phyloP scores from a whole-genome alignment of 2,329 filamentous ascomycete genomes.

The Lecanoromycetidae sp. region DNA sequence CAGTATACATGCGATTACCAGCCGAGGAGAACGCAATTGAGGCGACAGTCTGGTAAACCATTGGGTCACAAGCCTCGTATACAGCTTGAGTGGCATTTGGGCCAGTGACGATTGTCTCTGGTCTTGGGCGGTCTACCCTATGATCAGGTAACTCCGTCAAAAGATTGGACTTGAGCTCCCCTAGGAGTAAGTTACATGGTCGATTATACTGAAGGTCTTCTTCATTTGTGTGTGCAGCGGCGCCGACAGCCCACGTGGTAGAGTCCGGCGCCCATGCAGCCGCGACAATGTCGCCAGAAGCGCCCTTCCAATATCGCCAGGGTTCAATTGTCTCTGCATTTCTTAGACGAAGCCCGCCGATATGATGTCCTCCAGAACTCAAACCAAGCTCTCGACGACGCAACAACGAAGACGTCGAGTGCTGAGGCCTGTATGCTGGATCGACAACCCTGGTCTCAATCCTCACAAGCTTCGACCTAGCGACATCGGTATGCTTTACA shows the following conservation, averaged over 20 bases:
- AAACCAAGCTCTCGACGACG: slow-evolving; percentile 13
- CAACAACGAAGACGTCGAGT: slow-evolving; percentile 1
- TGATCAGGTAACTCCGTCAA: slow-evolving; percentile 45
- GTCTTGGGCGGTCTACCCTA: slow-evolving; percentile 31
- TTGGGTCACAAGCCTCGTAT: slow-evolving; percentile 37
- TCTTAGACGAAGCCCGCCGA: slow-evolving; percentile 3
- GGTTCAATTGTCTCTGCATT: slow-evolving; percentile 31
- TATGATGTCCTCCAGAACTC: neutral
- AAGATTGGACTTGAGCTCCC: slow-evolving; percentile 31
- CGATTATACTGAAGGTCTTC: slow-evolving; percentile 50
- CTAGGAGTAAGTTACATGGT: slow-evolving; percentile 44
- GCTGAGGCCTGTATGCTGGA: neutral
- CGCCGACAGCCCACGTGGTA: slow-evolving; percentile 43
- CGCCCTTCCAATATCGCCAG: slow-evolving; percentile 41
- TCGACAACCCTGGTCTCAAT: slow-evolving; percentile 10
- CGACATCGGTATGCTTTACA: neutral
- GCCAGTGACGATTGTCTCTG: slow-evolving; percentile 22
- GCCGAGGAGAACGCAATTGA: slow-evolving; percentile 40
- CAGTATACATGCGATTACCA: slow-evolving; percentile 37
- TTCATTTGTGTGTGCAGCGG: slow-evolving; percentile 43
- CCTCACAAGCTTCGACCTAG: neutral
- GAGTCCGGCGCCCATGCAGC: slow-evolving; percentile 46
- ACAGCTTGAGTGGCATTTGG: slow-evolving; percentile 35
- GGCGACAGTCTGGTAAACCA: slow-evolving; percentile 45
- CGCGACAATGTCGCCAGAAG: slow-evolving; percentile 45